Evolutionary conservation across 371 early-diverging fungal species (phyloP).

Genomic region (Lichtheimia ramosa): DNA sequence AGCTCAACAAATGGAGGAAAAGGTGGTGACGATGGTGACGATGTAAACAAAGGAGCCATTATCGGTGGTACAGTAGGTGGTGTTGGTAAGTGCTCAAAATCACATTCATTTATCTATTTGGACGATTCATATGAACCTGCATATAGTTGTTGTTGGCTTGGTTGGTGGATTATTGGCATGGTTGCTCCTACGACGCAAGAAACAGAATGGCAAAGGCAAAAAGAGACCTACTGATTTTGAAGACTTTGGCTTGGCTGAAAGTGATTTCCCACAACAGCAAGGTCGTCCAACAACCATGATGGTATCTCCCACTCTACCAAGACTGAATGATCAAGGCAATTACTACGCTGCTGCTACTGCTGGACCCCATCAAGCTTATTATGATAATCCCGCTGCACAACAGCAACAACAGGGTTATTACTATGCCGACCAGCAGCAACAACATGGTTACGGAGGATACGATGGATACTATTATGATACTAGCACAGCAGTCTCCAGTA

Average conservation of each 20-base stretch:
- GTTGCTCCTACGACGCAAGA: constrained; percentile 30
- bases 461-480: constrained; percentile 28
- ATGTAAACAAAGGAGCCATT: constrained; percentile 29
- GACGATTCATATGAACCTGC: not conserved
- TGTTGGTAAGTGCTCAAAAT: constrained; percentile 25
- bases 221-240: constrained; percentile 35
- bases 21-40: constrained; percentile 3
- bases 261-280: constrained; percentile 43
- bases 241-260: constrained; percentile 43
- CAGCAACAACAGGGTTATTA: constrained; percentile 25
- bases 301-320: constrained; percentile 37
- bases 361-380: constrained; percentile 20
- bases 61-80: constrained; percentile 41
- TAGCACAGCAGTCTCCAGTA: constrained; percentile 13
- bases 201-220: constrained; percentile 22
- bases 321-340: constrained; percentile 42
- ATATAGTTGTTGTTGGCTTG: constrained; percentile 40
- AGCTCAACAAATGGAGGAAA: not conserved
- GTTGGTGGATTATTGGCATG: constrained; percentile 43
- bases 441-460: constrained; percentile 32
- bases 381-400: constrained; percentile 17
- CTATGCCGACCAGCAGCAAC: constrained; percentile 28
- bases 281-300: constrained; percentile 20
- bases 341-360: constrained; percentile 25
- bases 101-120: not conserved